Base-by-base conservation (phyloP, 352 stramenopile species). In the Globisporangium radiosum region DNA sequence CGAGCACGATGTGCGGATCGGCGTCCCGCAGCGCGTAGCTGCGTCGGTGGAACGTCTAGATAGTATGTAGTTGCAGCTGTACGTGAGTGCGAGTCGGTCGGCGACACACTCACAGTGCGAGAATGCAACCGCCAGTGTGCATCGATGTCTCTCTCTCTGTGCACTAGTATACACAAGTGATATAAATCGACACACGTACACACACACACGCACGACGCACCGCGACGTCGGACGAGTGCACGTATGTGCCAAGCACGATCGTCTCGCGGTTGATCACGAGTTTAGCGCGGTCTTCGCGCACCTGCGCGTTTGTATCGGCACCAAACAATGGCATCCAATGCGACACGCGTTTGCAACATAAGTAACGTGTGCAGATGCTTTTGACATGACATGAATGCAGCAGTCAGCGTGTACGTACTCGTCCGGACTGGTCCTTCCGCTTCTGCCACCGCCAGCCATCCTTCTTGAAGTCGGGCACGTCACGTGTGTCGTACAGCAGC, bases 401-500 rank as follows among this genome's bases (percentile, higher is more conserved):
- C 25, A 33, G 25, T 3, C 25, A 33, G 33, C 13, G 4, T 38
- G 6, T 57, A 9, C 63, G 56, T 65, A 88, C 83, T 42, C 80
- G 77, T 62, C 73, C 85, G 14, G 72, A 86, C 54, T 88, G 81
- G 64, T 92, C 85, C 65, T 92, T 94, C 47, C 85, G 81, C 65
- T 92, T 92, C 60, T 92, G 85, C 85, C 85, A 94, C 5, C 60
- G 74, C 82, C 83, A 94, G 5, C 85, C 85, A 64, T 94, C 85
- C 54, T 90, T 90, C 71, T 92, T 94, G 64, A 88, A 94, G 62
- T 92, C 83, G 5, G 75, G 65, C 11, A 88, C 72, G 33, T 73
- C 66, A 17, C 62, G 64, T 38, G 72, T 81, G 47, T 90, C 78
- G 61, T 90, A 94, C 51, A 93, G 72, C 57, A 92, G 43, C 40